phyloP scores from a whole-genome alignment of 176 grass and related monocot genomes.

The Calamus simplicifolius region DNA sequence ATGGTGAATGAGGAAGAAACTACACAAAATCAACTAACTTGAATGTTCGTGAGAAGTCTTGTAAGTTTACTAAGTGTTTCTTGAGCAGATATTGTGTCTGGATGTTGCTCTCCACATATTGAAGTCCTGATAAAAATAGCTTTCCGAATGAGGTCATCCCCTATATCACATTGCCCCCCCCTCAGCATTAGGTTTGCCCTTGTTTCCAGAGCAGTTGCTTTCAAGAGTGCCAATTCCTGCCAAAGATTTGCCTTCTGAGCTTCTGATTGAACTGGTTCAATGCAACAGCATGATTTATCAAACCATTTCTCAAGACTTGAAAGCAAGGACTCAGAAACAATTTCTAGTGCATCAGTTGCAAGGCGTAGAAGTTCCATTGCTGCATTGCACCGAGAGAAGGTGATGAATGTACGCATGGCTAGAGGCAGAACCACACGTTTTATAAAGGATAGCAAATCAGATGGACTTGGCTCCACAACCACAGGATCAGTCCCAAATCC shows the following conservation, averaged over 20 bases:
- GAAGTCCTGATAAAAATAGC: slow-evolving; percentile 90
- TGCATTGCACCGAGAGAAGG: slow-evolving; percentile 65
- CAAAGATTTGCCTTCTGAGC: slow-evolving; percentile 58
- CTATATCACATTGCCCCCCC: slow-evolving; percentile 73
- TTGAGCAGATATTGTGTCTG: slow-evolving; percentile 77
- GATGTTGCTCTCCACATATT: slow-evolving; percentile 85
- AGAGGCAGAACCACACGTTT: slow-evolving; percentile 80
- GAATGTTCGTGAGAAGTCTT: slow-evolving; percentile 91
- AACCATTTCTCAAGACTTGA: slow-evolving; percentile 68
- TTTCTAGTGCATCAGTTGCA: slow-evolving; percentile 65
- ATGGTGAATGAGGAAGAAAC: background rate
- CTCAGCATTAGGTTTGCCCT: slow-evolving; percentile 87
- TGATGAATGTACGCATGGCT: slow-evolving; percentile 78
- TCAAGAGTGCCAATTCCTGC: slow-evolving; percentile 87
- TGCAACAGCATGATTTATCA: slow-evolving; percentile 48
- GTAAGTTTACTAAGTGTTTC: slow-evolving; percentile 96
- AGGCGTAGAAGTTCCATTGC: slow-evolving; percentile 64
- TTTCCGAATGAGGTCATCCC: slow-evolving; percentile 90
- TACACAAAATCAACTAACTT: slow-evolving; percentile 58
- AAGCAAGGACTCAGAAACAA: slow-evolving; percentile 66
- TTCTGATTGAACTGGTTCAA: slow-evolving; percentile 40
- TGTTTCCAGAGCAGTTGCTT: slow-evolving; percentile 86
- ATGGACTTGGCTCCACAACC: slow-evolving; percentile 52
- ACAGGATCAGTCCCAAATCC: slow-evolving; percentile 73
- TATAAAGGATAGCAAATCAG: slow-evolving; percentile 71